These are phyloP conservation scores for Aspergillus sp. DNA, from an alignment of 2,329 filamentous ascomycete genomes.

Conservation along the genomic window DNA sequence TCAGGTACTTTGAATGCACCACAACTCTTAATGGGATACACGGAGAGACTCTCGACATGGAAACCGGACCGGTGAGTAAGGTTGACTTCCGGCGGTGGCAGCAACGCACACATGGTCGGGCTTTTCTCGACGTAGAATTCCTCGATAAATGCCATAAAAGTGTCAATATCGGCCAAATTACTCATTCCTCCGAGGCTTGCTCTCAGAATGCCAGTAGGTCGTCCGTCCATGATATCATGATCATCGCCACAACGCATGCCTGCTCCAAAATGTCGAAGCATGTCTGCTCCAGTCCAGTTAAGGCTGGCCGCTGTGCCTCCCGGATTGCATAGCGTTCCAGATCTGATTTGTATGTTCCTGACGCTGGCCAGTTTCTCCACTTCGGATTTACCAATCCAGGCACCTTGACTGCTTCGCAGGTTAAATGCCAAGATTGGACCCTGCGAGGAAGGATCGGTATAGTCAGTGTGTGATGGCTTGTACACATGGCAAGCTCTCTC, in stretches of 20 bases:
- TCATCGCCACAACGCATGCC: conserved; percentile 84
- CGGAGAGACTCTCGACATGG: conserved; percentile 64
- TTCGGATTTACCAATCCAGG: conserved; percentile 78
- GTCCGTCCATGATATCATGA: conserved; percentile 77
- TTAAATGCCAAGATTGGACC: conserved; percentile 88
- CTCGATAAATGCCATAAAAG: conserved; percentile 69
- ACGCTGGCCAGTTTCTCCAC: conserved; percentile 83
- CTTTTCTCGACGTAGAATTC: conserved; percentile 63
- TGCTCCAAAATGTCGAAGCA: conserved; percentile 79
- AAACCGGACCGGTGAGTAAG: conserved; percentile 33
- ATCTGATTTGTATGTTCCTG: conserved; percentile 79
- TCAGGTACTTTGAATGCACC: conserved; percentile 72
- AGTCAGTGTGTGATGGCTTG: conserved; percentile 42
- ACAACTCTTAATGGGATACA: conserved; percentile 96
- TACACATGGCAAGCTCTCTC: conserved; percentile 68
- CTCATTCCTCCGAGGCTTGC: conserved; percentile 91
- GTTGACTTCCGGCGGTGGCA: conserved; percentile 17
- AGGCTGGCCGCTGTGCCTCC: conserved; percentile 77
- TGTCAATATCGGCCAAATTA: conserved; percentile 69
- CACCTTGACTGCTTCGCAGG: conserved; percentile 65
- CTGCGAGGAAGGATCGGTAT: conserved; percentile 49
- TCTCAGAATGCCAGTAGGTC: conserved; percentile 83
- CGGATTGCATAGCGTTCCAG: conserved; percentile 88
- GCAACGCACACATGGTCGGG: conserved; percentile 20
- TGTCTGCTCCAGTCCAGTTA: conserved; percentile 74